These are phyloP conservation scores for Sparassis latifolia DNA, from an alignment of 1,284 basidiomycete species.

Conservation along the genomic window DNA sequence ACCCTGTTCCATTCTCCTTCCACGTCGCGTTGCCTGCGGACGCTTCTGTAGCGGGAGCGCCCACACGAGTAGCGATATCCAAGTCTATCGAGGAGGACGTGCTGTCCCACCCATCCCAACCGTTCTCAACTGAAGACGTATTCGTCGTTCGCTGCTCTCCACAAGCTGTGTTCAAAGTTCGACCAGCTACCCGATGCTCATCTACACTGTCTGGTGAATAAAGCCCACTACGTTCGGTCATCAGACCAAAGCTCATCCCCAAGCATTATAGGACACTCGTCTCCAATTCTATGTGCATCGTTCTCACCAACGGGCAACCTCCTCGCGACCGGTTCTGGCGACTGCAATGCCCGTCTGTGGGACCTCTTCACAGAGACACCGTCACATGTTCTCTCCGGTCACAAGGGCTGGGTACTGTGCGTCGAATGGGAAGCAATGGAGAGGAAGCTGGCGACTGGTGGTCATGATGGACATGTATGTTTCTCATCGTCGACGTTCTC, in stretches of 20 bases:
- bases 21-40: conserved; percentile 68
- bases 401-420: conserved; percentile 94
- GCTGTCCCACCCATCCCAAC: conserved; percentile 60
- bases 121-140: conserved; percentile 82
- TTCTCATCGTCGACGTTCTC: not conserved
- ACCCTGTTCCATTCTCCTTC: conserved; percentile 87
- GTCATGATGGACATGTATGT: conserved; percentile 82
- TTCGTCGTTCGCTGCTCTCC: conserved; percentile 87
- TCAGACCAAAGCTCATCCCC: too few species aligned
- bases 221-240: too few species aligned
- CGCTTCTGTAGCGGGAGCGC: conserved; percentile 44
- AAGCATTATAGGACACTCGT: conserved; percentile 65
- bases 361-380: conserved; percentile 92
- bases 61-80: conserved; percentile 72
- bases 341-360: conserved; percentile 92
- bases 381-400: conserved; percentile 82
- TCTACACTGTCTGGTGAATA: conserved; percentile 77
- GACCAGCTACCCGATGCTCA: conserved; percentile 90
- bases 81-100: conserved; percentile 80
- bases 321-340: conserved; percentile 93
- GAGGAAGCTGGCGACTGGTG: conserved; percentile 85
- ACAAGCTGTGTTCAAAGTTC: conserved; percentile 92
- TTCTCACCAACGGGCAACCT: conserved; percentile 91
- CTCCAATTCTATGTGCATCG: conserved; percentile 91
- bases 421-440: conserved; percentile 97